Base-by-base conservation (phyloP, 768 basidiomycete genomes). In the Pisolithus marmoratus region DNA sequence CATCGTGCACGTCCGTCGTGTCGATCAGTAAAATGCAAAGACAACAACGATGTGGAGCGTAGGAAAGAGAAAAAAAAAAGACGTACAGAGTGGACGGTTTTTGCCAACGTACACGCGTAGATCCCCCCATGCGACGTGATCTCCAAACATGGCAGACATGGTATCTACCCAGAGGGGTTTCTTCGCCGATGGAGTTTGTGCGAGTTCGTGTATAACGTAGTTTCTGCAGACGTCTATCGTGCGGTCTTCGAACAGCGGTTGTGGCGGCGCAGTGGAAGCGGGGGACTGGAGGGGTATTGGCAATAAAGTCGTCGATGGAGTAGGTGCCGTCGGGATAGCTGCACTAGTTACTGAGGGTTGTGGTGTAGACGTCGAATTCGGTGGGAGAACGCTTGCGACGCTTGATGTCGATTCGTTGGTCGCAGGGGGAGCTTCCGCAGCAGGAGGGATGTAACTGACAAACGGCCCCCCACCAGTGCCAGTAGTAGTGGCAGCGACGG, bases 131-230 rank as follows among this genome's bases (percentile, higher is more conserved):
- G 84, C 77, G 8, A 85, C 84, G 58, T 94, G 86, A 47, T 87
- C 75, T 2, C 94, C 93, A 59, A 97, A 91, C 72, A 95, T 76
- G 2, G 90, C 84, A 7, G 75, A 60, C 85, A 94, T 88, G 11
- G 86, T 90, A 27, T 85, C 80, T 44, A 70, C 73, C 86, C 88
- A 87, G 0, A 67, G 61, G 0, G 87, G 84, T 52, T 81, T 81
- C 0, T 72, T 66, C 1, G 68, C 66, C 5, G 70, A 71, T 22
- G 74, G 68, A 2, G 67, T 62, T 54, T 85, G 81, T 2, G 69
- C 72, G 3, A 66, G 46, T 57, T 88, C 85, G 60, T 90, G 84
- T 2, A 90, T 68, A 3, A 91, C 67, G 58, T 90, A 90, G 60
- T 84, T 88, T 61, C 80, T 86, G 6, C 78, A 68, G 1, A 82